Evolutionary conservation across 2,329 filamentous ascomycete species (phyloP), one percentile per base, ranked within the genome.

Genomic region (Dryadomyces sulphureus): DNA sequence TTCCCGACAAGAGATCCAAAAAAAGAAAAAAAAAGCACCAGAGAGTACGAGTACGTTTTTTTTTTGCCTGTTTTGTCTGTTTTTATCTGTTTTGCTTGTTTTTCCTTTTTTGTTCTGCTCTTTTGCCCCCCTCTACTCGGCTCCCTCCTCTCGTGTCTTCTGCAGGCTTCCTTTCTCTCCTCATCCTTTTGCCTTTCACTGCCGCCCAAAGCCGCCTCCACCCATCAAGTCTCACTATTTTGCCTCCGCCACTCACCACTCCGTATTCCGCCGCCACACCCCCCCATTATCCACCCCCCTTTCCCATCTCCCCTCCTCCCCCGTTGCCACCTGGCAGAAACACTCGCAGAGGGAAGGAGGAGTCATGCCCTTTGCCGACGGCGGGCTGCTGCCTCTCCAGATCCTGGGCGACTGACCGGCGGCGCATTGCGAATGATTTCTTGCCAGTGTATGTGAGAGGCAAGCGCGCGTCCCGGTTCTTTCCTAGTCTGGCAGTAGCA

Each of bases 241-340:
- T 30, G 35, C 43, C 43, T 45, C 35, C 36, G 35, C 35, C 43
- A 22, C 43, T 41, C 22, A 30, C n/a, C 43, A 16, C 25, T 25
- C 39, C 40, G 36, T 43, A 44, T 41, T 42, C 41, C 43, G 35
- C 40, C 41, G 39, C 46, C 17, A 32, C 38, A 22, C 8, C 34
- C 27, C 21, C 12, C 32, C 21, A 27, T 24, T 30, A 36, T 16
- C 8, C 34, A 20, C 21, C 12, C 32, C 21, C 38, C 38, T 30
- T 41, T 16, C 19, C 27, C 34, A 16, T 24, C 38, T 36, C 27
- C 30, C 30, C 11, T 12, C 46, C 16, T 22, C 22, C 34, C 25
- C 22, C 20, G 42, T 47, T 47, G 45, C 48, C 45, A 47, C 48
- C 45, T 49, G 48, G 19, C 44, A 45, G 35, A n/a, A 16, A 41